Evolutionary conservation across 2,329 filamentous ascomycete species (phyloP).

Genomic region (Lizonia empirigonia): DNA sequence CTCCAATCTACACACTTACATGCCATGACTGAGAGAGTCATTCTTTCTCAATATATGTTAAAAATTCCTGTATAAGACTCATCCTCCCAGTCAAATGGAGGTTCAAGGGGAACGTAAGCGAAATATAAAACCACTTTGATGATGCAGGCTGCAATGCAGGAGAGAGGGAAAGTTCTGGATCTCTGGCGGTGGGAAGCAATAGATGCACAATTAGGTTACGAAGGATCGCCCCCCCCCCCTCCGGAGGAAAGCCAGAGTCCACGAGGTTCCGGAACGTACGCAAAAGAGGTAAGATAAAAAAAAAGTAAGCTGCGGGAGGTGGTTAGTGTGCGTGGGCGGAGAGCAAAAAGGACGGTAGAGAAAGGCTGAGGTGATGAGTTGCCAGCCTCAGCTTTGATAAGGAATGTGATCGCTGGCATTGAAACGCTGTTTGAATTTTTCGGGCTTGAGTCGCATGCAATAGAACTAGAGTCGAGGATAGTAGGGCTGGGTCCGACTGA

Average conservation of each 20-base stretch:
- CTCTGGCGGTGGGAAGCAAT: constrained; percentile 3
- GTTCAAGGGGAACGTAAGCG: constrained; percentile 8
- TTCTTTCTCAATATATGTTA: too few relatives aligned
- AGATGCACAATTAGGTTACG: background rate
- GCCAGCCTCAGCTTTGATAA: background rate
- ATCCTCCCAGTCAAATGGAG: too few relatives aligned
- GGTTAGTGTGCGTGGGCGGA: background rate
- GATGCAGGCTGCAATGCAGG: constrained; percentile 5
- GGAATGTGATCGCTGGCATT: background rate
- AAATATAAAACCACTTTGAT: background rate
- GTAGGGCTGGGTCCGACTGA: background rate
- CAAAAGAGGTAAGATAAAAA: background rate
- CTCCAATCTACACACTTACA: too few relatives aligned
- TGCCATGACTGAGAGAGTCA: too few relatives aligned
- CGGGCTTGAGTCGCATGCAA: background rate
- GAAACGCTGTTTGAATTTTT: too few relatives aligned
- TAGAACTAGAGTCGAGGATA: background rate
- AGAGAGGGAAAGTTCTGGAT: constrained; percentile 4
- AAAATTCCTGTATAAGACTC: too few relatives aligned
- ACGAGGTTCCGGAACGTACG: background rate
- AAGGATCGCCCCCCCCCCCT: background rate
- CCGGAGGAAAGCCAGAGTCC: background rate
- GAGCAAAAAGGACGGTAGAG: background rate
- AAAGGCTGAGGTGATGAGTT: background rate
- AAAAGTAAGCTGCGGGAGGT: background rate